phyloP scores from a whole-genome alignment of 352 stramenopile genomes.

The Peronospora destructor region DNA sequence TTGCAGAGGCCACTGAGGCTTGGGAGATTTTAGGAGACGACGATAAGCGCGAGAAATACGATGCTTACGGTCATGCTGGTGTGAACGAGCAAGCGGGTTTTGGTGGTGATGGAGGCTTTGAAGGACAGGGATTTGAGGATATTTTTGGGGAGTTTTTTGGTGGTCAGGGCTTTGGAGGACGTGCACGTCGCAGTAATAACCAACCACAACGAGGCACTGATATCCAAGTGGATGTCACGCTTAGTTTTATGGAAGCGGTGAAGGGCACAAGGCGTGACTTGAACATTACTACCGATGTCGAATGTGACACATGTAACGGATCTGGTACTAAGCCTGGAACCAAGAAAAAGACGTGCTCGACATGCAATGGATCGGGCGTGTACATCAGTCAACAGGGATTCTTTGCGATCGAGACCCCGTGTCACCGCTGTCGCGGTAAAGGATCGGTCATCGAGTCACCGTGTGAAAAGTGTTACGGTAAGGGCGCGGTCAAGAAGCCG shows the following conservation, averaged over 20 bases:
- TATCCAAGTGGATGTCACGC: slow-evolving; percentile 90
- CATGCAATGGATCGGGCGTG: slow-evolving; percentile 78
- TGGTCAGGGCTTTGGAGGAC: slow-evolving; percentile 60
- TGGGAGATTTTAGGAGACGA: slow-evolving; percentile 91
- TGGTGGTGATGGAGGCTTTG: slow-evolving; percentile 50
- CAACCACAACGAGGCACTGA: slow-evolving; percentile 86
- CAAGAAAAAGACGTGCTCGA: slow-evolving; percentile 69
- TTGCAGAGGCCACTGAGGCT: slow-evolving; percentile 88
- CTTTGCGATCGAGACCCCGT: slow-evolving; percentile 85
- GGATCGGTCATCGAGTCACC: slow-evolving; percentile 81
- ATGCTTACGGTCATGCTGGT: slow-evolving; percentile 92
- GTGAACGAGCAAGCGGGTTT: slow-evolving; percentile 87
- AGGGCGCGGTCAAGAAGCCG: slow-evolving; percentile 85
- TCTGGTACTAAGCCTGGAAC: slow-evolving; percentile 79
- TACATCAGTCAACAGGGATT: slow-evolving; percentile 86
- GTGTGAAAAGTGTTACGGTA: slow-evolving; percentile 71
- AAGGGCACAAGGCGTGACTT: slow-evolving; percentile 88
- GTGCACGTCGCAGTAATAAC: slow-evolving; percentile 54
- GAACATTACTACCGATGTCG: slow-evolving; percentile 68
- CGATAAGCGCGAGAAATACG: slow-evolving; percentile 91
- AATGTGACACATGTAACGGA: slow-evolving; percentile 74
- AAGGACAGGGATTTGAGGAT: slow-evolving; percentile 80
- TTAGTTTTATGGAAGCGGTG: slow-evolving; percentile 94
- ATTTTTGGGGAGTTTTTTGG: slow-evolving; percentile 88
- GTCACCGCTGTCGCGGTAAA: slow-evolving; percentile 72